Evolutionary conservation across 257 asterid species (phyloP).

Genomic region (Ophiorrhiza pumila): DNA sequence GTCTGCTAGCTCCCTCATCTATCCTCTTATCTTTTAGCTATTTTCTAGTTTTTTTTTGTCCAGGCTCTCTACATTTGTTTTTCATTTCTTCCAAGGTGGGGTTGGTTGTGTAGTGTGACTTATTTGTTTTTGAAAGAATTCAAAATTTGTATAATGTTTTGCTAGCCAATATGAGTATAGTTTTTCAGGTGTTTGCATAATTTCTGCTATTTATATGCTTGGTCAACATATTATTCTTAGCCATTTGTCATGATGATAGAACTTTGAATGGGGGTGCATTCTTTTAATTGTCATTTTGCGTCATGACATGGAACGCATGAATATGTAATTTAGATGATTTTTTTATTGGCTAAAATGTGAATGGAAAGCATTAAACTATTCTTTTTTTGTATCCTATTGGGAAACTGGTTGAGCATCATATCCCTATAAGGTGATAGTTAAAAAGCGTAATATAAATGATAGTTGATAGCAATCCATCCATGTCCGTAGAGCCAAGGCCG

Average conservation of each 20-base stretch:
- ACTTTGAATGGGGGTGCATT: neutral
- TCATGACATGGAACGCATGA: neutral
- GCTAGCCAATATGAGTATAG: neutral
- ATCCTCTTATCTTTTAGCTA: neutral
- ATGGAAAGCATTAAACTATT: no score
- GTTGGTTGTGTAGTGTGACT: neutral
- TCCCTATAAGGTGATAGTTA: no score
- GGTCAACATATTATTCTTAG: neutral
- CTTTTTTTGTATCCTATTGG: no score
- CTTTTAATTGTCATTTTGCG: neutral
- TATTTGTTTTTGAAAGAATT: neutral
- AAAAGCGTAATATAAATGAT: no score
- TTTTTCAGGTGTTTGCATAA: neutral
- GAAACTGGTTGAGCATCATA: no score
- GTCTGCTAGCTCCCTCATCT: neutral
- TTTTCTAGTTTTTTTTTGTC: neutral
- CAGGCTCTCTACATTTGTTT: neutral
- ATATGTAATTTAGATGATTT: no score
- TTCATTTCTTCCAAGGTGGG: neutral
- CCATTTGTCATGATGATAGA: neutral
- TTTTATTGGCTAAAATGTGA: no score
- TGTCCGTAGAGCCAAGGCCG: no score
- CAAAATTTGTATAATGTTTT: neutral
- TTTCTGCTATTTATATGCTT: neutral
- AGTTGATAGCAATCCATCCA: no score